Evolutionary conservation across 2,329 filamentous ascomycete species (phyloP), one percentile per base, ranked within the genome.

Genomic region (Hypoxylon sp.): DNA sequence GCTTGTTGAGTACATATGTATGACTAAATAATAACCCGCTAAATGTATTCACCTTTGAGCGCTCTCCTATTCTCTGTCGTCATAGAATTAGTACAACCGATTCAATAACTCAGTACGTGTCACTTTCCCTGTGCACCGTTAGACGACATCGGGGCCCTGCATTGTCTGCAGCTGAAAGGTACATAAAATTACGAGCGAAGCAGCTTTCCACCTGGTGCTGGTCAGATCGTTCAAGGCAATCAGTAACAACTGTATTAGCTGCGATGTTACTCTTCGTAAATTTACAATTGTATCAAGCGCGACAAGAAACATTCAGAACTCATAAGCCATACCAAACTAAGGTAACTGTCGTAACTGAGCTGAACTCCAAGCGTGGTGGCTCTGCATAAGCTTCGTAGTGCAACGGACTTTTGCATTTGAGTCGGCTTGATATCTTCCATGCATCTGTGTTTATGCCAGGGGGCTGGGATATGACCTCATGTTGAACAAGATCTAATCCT

Each of bases 131-230:
- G 65, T 74, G 51, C 51, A 19, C 64, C 58, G 73, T 67, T 46
- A 71, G 70, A 71, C 71, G 53, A 72, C 72, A 52, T 62, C 71
- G 68, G 70, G 56, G 55, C 53, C 52, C 46, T 60, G 69, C 71
- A 63, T 73, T 9, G 48, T 68, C 62, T 63, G 63, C 52, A 68
- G 66, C 63, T 74, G 67, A 69, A 74, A 72, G 63, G 71, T 41
- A 68, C 49, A 23, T 68, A 51, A 55, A 67, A 66, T 70, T 73
- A 73, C 70, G 46, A 52, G 10, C 41, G 14, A 55, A 60, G 64
- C 52, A 70, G 57, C 60, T 58, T 49, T 41, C 34, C 53, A 46
- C 38, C 19, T 62, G 11, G 17, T 56, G 17, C 60, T 49, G 36
- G 38, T 25, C 45, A 23, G 23, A 21, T 10, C 49, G 36, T 52